Conservation (phyloP, 345 rosid species). For the Arabidopsis suecica region DNA sequence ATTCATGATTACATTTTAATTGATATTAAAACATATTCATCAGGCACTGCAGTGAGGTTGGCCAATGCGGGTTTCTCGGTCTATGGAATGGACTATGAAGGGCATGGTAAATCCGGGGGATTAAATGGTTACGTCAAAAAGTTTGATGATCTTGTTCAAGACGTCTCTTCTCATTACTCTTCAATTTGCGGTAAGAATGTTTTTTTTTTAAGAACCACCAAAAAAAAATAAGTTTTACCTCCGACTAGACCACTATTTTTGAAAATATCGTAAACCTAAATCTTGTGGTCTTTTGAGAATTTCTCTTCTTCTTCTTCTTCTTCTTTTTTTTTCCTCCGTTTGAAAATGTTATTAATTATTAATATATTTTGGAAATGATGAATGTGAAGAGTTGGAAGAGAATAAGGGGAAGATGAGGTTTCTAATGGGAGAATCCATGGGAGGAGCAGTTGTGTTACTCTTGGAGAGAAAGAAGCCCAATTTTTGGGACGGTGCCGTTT, state of each 20-base stretch:
- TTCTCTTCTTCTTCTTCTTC: neutral
- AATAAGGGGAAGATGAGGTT: slow-evolving; percentile 67
- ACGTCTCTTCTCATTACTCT: slow-evolving; percentile 60
- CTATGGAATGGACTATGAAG: slow-evolving; percentile 84
- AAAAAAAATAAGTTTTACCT: neutral
- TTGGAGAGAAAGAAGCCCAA: slow-evolving; percentile 65
- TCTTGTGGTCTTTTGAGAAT: neutral
- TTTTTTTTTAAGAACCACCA: neutral
- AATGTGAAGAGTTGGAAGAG: slow-evolving; percentile 55
- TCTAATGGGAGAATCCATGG: slow-evolving; percentile 88
- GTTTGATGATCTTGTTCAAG: slow-evolving; percentile 63
- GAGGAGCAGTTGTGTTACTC: slow-evolving; percentile 78
- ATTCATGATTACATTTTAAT: neutral
- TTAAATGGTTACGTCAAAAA: slow-evolving; percentile 51
- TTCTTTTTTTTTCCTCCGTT: no score
- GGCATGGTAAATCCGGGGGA: slow-evolving; percentile 87
- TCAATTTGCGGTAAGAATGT: slow-evolving; percentile 55
- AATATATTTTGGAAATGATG: neutral
- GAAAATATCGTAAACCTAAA: neutral
- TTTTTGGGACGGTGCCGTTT: slow-evolving; percentile 81
- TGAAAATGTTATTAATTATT: neutral
- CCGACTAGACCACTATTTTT: neutral
- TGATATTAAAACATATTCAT: neutral
- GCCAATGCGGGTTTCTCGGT: slow-evolving; percentile 67
- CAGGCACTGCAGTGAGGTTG: slow-evolving; percentile 74